These are phyloP conservation scores for Eucalyptus marginata DNA, from an alignment of 345 rosid species.

Conservation along the genomic window DNA sequence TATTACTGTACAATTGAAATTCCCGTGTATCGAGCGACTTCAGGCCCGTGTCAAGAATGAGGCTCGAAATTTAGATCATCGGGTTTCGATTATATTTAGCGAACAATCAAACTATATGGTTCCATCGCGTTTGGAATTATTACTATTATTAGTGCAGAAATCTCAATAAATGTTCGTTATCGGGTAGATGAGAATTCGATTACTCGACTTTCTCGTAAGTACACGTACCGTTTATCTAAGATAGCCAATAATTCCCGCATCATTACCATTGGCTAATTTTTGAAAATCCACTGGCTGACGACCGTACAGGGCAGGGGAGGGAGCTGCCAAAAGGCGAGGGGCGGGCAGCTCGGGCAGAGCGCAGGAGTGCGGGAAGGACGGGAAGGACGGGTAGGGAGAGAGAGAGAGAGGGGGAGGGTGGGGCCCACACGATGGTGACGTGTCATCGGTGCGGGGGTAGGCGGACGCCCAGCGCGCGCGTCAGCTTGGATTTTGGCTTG, in stretches of 20 bases:
- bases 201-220: neutral
- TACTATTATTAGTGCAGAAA: neutral
- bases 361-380: neutral
- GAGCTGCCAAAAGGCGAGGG: neutral
- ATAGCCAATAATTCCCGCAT: neutral
- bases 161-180: neutral
- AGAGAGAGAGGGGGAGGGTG: neutral
- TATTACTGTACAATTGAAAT: neutral
- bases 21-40: rapidly evolving
- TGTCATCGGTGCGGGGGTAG: constrained; percentile 1
- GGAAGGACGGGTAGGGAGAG: constrained; percentile 4
- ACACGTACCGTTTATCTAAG: neutral
- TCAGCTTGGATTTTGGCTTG: neutral
- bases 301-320: neutral
- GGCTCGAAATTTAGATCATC: rapidly evolving
- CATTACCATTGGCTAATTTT: neutral
- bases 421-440: constrained; percentile 22
- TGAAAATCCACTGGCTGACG: neutral
- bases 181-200: neutral
- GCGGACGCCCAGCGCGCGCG: neutral
- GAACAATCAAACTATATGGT: neutral
- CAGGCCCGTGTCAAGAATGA: rapidly evolving
- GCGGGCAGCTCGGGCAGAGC: constrained; percentile 12
- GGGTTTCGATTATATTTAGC: rapidly evolving
- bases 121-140: neutral